These are phyloP conservation scores for Filosporella fistucella DNA, from an alignment of 495 filamentous ascomycete genomes.

Conservation along the genomic window DNA sequence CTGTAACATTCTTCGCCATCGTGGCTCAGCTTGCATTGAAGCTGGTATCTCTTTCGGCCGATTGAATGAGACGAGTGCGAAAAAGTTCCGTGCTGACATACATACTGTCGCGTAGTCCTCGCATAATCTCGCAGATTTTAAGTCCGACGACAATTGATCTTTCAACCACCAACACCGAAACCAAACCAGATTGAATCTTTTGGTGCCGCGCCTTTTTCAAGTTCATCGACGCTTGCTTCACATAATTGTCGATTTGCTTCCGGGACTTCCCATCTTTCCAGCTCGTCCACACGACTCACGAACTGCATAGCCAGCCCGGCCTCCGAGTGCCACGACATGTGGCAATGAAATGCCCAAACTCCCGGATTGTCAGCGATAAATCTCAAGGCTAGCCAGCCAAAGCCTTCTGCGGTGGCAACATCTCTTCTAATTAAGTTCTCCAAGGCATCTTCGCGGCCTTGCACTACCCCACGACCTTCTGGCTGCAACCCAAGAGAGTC, in stretches of 20 bases:
- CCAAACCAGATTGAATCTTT: conserved; percentile 21
- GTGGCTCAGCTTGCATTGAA: too few relatives aligned
- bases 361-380: conserved; percentile 46
- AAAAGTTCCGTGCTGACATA: too few relatives aligned
- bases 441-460: conserved; percentile 8
- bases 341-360: conserved; percentile 51
- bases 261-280: conserved; percentile 38
- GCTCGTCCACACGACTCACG: conserved; percentile 37
- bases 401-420: conserved; percentile 48
- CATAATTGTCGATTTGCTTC: conserved; percentile 34
- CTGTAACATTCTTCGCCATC: too few relatives aligned
- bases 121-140: too few relatives aligned
- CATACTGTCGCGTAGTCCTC: too few relatives aligned
- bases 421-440: conserved; percentile 53
- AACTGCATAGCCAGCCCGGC: conserved; percentile 59
- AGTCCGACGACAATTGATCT: too few relatives aligned
- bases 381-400: conserved; percentile 43
- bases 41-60: too few relatives aligned
- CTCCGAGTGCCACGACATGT: conserved; percentile 55
- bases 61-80: too few relatives aligned
- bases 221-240: conserved; percentile 8
- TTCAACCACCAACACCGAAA: conserved; percentile 19
- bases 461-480: conserved; percentile 16
- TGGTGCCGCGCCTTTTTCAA: conserved; percentile 20
- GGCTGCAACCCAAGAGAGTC: conserved; percentile 11